Evolutionary conservation across 805 yeast species (phyloP), one percentile per base, ranked within the genome.

Genomic region (Candida arabinofermentans): DNA sequence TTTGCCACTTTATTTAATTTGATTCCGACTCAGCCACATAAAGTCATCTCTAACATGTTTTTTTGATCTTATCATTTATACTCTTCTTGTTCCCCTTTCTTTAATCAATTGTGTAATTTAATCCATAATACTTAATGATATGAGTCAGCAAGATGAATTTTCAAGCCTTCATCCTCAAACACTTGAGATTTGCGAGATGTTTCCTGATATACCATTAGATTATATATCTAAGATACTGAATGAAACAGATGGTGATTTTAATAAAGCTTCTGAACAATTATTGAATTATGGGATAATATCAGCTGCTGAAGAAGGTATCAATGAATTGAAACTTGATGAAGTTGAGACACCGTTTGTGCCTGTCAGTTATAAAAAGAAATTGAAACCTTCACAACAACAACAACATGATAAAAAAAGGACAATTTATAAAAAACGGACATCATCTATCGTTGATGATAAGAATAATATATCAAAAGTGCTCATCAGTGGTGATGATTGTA

Each of bases 181-280:
- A 1, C 26, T 52, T 7, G 9, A 24, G n/a, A 32, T 57, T 14
- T 58, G 59, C 5, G 70, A 66, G 12, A 67, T 78, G 58, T 77
- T 79, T 44, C 82, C 83, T 0, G 54, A 67, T 13, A 45, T 65
- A 2, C 63, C 66, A 2, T 31, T 54, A 4, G 56, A 49, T 2
- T 46, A 48, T 7, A 55, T 78, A 7, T 47, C 58, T 3, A 45
- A 52, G 2, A 58, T 59, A 3, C 58, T 68, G 14, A 48, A 57
- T 19, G 61, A 59, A 2, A 48, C 60, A 29, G 46, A 60, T 5
- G 61, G 64, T 1, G 61, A 70, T 42, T 3, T 62, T 8, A 67
- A 61, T 13, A 51, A 49, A 6, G 53, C 69, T 1, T 42, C 54
- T 2, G 70, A 66, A 27, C 49, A 54, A 1, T 42, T 66, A 8